phyloP scores from a whole-genome alignment of 768 basidiomycete species.

The Phaeolepiota aurea region DNA sequence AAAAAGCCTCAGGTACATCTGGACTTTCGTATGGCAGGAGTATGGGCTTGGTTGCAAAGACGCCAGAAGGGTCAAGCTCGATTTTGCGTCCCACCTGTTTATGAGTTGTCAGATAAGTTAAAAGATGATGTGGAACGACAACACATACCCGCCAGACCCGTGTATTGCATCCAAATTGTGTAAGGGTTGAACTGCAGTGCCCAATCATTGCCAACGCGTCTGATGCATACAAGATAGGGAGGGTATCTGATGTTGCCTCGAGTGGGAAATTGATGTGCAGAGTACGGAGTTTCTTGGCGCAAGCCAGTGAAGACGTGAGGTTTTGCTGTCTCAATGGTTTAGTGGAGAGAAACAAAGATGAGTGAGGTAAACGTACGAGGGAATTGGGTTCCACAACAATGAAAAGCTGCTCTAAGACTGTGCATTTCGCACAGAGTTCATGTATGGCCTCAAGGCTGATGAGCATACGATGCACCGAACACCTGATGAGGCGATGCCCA shows the following conservation, averaged over 20 bases:
- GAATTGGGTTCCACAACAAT: slow-evolving; percentile 40
- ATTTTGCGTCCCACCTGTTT: slow-evolving; percentile 39
- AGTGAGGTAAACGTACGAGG: slow-evolving; percentile 29
- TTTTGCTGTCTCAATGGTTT: slow-evolving; percentile 20
- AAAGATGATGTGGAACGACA: slow-evolving; percentile 3
- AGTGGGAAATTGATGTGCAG: slow-evolving; percentile 54
- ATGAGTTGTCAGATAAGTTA: not conserved
- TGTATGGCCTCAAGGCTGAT: slow-evolving; percentile 41
- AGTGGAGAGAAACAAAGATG: not conserved
- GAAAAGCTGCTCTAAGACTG: slow-evolving; percentile 53
- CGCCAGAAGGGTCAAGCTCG: slow-evolving; percentile 25
- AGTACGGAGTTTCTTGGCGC: slow-evolving; percentile 37
- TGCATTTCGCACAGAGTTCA: slow-evolving; percentile 47
- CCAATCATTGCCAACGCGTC: slow-evolving; percentile 37
- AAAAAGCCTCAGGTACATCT: slow-evolving; percentile 65
- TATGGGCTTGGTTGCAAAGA: slow-evolving; percentile 22
- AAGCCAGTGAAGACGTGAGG: slow-evolving; percentile 32
- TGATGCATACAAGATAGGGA: slow-evolving; percentile 19
- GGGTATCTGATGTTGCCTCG: slow-evolving; percentile 16
- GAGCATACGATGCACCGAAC: slow-evolving; percentile 60
- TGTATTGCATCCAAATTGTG: slow-evolving; percentile 61
- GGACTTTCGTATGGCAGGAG: slow-evolving; percentile 52
- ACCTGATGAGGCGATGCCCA: slow-evolving; percentile 37
- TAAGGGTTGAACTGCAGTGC: slow-evolving; percentile 41
- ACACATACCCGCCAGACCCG: slow-evolving; percentile 57